Conservation (phyloP, 306 rosid genomes). For the Castanea sativa region DNA sequence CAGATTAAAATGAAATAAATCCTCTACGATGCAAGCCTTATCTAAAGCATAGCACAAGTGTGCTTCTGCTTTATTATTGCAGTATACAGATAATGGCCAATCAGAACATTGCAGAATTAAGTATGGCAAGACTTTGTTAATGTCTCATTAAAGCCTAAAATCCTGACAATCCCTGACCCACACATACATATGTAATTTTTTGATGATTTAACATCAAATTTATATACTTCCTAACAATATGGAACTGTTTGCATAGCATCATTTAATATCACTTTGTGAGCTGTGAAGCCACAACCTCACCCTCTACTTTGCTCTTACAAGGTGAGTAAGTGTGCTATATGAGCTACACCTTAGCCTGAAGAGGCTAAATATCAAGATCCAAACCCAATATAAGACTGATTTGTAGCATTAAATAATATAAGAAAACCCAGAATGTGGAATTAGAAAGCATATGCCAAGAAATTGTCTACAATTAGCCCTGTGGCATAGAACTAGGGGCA, state of each 20-base stretch:
- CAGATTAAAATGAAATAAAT: background rate
- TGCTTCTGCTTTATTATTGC: background rate
- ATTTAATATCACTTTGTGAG: too few species aligned
- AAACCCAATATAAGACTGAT: background rate
- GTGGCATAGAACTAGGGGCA: background rate
- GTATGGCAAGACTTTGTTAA: background rate
- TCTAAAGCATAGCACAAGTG: too few species aligned
- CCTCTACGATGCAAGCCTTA: too few species aligned
- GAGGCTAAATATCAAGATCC: background rate
- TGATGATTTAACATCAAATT: background rate
- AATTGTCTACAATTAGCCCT: background rate
- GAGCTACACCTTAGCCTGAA: too few species aligned
- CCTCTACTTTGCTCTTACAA: too few species aligned
- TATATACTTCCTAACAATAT: background rate
- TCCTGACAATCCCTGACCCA: background rate
- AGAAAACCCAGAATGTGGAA: background rate
- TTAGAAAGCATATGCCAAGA: background rate
- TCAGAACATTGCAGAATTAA: background rate
- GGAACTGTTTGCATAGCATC: background rate
- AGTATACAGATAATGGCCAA: background rate
- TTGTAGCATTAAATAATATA: background rate
- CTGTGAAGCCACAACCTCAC: too few species aligned
- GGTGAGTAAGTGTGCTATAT: too few species aligned
- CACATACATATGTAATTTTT: background rate
- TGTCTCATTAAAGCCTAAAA: background rate